Percentiles rank a stretch among this genome's conserved stretches.
Conservation (phyloP, 371 early-diverging fungal genomes). For the Mucor piriformis region DNA sequence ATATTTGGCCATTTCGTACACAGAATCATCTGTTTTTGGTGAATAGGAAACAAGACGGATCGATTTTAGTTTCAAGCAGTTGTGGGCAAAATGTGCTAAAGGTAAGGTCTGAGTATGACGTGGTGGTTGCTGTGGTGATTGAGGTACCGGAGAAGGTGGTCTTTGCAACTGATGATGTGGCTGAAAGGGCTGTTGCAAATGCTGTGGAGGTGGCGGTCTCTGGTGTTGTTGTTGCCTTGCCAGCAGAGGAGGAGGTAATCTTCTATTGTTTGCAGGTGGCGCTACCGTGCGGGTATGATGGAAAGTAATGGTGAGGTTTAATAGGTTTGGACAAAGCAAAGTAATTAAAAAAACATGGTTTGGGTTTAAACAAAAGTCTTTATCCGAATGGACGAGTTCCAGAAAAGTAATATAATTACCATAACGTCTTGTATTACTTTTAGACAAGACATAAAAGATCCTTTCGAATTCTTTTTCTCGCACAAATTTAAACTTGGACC, state of each 20-base stretch:
- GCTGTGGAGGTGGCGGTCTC: not conserved
- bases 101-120: slow-evolving; percentile 35
- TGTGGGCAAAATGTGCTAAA: slow-evolving; percentile 48
- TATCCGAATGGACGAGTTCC: slow-evolving; percentile 46
- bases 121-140: slow-evolving; percentile 12
- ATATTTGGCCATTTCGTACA: slow-evolving; percentile 55
- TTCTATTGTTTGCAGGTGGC: slow-evolving; percentile 13
- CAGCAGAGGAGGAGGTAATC: slow-evolving; percentile 11
- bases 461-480: slow-evolving; percentile 48
- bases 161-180: not conserved
- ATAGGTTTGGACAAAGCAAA: slow-evolving; percentile 41
- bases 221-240: slow-evolving; percentile 14
- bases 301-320: slow-evolving; percentile 42
- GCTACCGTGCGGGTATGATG: slow-evolving; percentile 43
- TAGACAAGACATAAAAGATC: slow-evolving; percentile 44
- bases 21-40: slow-evolving; percentile 51
- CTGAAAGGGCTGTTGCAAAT: not conserved
- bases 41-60: slow-evolving; percentile 44
- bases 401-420: slow-evolving; percentile 38
- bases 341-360: slow-evolving; percentile 44
- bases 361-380: slow-evolving; percentile 39
- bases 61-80: slow-evolving; percentile 40
- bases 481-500: slow-evolving; percentile 46
- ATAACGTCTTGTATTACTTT: slow-evolving; percentile 32
- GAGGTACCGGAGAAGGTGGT: not conserved